Base-by-base conservation (phyloP, 176 grass and related monocot genomes). In the Poa annua region DNA sequence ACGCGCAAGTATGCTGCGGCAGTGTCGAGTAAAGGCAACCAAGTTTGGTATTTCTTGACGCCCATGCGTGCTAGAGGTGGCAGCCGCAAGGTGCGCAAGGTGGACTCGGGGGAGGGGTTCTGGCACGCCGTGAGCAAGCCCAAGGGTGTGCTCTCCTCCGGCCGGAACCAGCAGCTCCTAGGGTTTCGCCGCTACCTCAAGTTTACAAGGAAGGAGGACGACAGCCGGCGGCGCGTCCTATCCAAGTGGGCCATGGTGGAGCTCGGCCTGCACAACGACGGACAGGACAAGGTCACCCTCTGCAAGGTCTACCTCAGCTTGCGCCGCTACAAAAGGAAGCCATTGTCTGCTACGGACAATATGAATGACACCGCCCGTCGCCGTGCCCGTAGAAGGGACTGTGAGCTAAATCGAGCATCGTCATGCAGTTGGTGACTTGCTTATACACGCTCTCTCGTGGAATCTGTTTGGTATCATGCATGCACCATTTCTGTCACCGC, bases 21-120 rank as follows among this genome's bases (percentile, higher is more conserved):
- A 16, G 11, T 67, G 11, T 41, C 68, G 68, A 74, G 69, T 69
- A 75, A 51, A 50, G 82, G 82, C 39, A 60, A 84, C 60, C 0
- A 10, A 14, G 87, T 82, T 16, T 88, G 87, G 87, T 88, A 88
- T 69, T 80, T 88, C 76, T 68, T 88, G 76, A 60, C 59, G 76
- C 11, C 82, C 50, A 76, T 88, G 82, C 13, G 87, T 15, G n/a
- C 76, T 15, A 84, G 67, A 11, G 65, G 21, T 20, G 21, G 68
- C 15, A n/a, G 53, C 69, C 81, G 81, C 15, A 88, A 48, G 86
- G 75, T 20, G 36, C 87, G 87, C 48, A 84, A 69, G 59, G 81
- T 88, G 76, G 81, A 80, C 57, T 39, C 29, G 2, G 76, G 76
- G 2, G 87, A 74, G 0, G 87, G 81, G 29, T 75, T 68, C 39